Percentiles rank a stretch among this genome's conserved stretches.
These are phyloP conservation scores for Glomus cerebriforme DNA, from an alignment of 192 early-diverging fungal genomes.

Conservation along the genomic window DNA sequence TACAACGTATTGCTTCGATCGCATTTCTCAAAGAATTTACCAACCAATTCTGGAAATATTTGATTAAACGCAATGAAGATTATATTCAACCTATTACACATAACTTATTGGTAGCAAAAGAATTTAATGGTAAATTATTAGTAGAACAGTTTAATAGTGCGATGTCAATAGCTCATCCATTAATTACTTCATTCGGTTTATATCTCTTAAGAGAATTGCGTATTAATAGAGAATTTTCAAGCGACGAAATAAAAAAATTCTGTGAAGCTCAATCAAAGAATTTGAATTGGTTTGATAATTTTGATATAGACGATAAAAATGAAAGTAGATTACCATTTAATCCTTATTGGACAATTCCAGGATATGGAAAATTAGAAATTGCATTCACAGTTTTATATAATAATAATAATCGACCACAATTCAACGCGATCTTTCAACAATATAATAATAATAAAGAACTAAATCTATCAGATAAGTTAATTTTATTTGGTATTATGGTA, in stretches of 20 bases:
- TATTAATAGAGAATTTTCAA: neutral
- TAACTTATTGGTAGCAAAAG: neutral
- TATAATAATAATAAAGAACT: neutral
- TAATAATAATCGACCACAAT: neutral
- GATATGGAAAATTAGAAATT: constrained; percentile 9
- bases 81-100: neutral
- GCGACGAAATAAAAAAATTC: constrained; percentile 25
- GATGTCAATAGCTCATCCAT: neutral
- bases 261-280: neutral
- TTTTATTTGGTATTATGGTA: constrained; percentile 9
- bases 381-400: neutral
- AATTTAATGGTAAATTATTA: neutral
- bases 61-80: neutral
- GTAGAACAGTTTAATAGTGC: neutral
- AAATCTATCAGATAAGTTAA: neutral
- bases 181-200: constrained; percentile 22
- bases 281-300: constrained; percentile 14
- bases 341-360: constrained; percentile 11
- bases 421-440: neutral
- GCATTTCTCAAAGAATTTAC: constrained; percentile 33
- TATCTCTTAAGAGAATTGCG: constrained; percentile 32
- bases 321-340: constrained; percentile 26
- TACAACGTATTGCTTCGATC: constrained; percentile 28
- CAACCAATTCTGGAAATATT: neutral
- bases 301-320: neutral